phyloP scores from a whole-genome alignment of 495 filamentous ascomycete species.

The Penicillium paxilli region DNA sequence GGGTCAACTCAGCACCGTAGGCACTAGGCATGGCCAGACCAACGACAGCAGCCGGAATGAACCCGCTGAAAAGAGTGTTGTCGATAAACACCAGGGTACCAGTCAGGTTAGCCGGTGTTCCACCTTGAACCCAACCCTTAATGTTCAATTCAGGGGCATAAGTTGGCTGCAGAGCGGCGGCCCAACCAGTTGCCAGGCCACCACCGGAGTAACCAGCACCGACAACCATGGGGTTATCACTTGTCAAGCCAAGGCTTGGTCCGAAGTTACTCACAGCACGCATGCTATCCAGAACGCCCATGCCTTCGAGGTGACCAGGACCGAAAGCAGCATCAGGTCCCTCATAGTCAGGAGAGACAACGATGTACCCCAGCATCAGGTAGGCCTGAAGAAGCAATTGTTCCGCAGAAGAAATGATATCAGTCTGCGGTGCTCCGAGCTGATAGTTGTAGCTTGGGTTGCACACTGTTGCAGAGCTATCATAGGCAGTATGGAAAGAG shows the following conservation, averaged over 20 bases:
- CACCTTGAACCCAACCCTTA: slow-evolving; percentile 50
- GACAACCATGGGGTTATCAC: slow-evolving; percentile 25
- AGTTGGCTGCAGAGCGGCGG: slow-evolving; percentile 47
- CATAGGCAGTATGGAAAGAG: slow-evolving; percentile 37
- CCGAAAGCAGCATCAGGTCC: slow-evolving; percentile 34
- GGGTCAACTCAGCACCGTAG: slow-evolving; percentile 28
- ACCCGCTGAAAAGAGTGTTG: slow-evolving; percentile 28
- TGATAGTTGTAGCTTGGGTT: slow-evolving; percentile 36
- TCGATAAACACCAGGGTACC: slow-evolving; percentile 30
- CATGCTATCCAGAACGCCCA: slow-evolving; percentile 34
- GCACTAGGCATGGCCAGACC: slow-evolving; percentile 29
- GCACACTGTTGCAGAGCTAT: slow-evolving; percentile 30
- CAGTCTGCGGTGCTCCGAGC: slow-evolving; percentile 22
- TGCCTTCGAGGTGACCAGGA: slow-evolving; percentile 31
- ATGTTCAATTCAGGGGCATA: slow-evolving; percentile 58
- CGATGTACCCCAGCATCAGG: slow-evolving; percentile 30
- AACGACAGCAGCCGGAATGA: slow-evolving; percentile 28
- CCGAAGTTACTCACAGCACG: slow-evolving; percentile 32
- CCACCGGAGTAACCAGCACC: slow-evolving; percentile 57
- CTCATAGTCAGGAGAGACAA: slow-evolving; percentile 36
- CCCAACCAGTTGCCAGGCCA: slow-evolving; percentile 53
- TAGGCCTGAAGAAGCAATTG: slow-evolving; percentile 29
- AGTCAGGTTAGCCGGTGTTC: slow-evolving; percentile 37
- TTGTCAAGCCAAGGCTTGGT: slow-evolving; percentile 19
- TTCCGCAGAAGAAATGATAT: slow-evolving; percentile 30